These are phyloP conservation scores for Cryptococcus amylolentus DNA, from an alignment of 1,284 basidiomycete genomes.

Conservation along the genomic window DNA sequence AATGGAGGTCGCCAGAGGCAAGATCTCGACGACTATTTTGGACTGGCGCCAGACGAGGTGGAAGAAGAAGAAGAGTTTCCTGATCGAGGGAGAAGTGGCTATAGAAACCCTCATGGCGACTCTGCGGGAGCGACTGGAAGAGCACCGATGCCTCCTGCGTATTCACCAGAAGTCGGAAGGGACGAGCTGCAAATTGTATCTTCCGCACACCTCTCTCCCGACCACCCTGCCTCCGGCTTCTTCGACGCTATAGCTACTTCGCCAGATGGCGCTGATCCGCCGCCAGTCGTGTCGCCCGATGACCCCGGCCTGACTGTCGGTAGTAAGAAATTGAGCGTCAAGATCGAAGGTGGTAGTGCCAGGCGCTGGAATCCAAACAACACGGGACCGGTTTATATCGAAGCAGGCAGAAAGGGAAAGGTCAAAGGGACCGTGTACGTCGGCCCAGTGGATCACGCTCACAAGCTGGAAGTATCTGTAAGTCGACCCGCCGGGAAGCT, in stretches of 20 bases:
- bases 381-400: slow-evolving; percentile 29
- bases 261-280: too few relatives aligned
- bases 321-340: slow-evolving; percentile 28
- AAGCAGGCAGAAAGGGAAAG: slow-evolving; percentile 18
- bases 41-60: too few relatives aligned
- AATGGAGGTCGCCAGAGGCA: too few relatives aligned
- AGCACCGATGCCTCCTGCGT: slow-evolving; percentile 20
- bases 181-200: slow-evolving; percentile 35
- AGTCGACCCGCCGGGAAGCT: slow-evolving; percentile 5
- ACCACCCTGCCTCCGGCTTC: slow-evolving; percentile 34
- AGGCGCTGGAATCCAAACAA: slow-evolving; percentile 25
- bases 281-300: too few relatives aligned
- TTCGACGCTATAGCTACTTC: slow-evolving; percentile 23
- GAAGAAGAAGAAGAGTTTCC: too few relatives aligned
- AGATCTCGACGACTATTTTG: too few relatives aligned
- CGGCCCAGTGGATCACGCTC: slow-evolving; percentile 33
- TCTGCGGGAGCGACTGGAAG: background rate
- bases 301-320: slow-evolving; percentile 13
- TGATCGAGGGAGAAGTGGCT: too few relatives aligned
- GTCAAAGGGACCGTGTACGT: slow-evolving; percentile 30
- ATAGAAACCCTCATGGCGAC: too few relatives aligned
- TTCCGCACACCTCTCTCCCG: slow-evolving; percentile 30
- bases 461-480: slow-evolving; percentile 29
- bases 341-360: slow-evolving; percentile 15
- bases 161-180: slow-evolving; percentile 25